A percentile compares a stretch with the other conserved stretches of the same genome.
Conservation (phyloP, 208 protist species). For the Acanthamoeba rhysodes region DNA sequence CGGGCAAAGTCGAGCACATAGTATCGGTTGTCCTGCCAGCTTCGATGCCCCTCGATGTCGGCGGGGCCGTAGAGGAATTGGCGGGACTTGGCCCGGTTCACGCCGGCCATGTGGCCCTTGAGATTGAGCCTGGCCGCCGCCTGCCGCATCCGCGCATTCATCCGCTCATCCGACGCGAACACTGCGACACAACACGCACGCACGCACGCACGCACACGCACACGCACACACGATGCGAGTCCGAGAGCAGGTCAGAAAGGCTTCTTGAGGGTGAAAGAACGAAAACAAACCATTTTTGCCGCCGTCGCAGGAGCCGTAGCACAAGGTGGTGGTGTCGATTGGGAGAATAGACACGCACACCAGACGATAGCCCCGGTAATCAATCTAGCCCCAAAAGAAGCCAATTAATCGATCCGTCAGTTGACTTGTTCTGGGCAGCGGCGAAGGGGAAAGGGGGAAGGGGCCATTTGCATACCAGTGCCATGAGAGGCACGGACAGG, state of each 20-base stretch:
- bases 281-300: not conserved
- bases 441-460: not conserved
- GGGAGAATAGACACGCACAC: conserved; percentile 31
- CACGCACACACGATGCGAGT: too few relatives aligned
- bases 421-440: not conserved
- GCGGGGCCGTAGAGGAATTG: not conserved
- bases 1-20: conserved; percentile 13
- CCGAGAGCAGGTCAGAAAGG: not conserved
- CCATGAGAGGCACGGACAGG: conserved; percentile 31
- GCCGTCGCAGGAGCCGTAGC: conserved; percentile 44
- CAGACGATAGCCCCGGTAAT: conserved; percentile 59
- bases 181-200: too few relatives aligned
- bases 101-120: conserved; percentile 8
- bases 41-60: conserved; percentile 1
- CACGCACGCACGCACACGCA: too few relatives aligned
- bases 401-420: not conserved
- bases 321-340: not conserved
- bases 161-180: not conserved
- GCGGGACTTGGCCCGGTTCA: not conserved
- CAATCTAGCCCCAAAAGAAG: not conserved
- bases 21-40: not conserved
- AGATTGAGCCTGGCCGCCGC: not conserved
- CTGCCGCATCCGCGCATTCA: not conserved
- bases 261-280: not conserved
- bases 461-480: not conserved